Evolutionary conservation across 371 early-diverging fungal genomes (phyloP), one percentile per base, ranked within the genome.

Genomic region (Circinella umbellata): DNA sequence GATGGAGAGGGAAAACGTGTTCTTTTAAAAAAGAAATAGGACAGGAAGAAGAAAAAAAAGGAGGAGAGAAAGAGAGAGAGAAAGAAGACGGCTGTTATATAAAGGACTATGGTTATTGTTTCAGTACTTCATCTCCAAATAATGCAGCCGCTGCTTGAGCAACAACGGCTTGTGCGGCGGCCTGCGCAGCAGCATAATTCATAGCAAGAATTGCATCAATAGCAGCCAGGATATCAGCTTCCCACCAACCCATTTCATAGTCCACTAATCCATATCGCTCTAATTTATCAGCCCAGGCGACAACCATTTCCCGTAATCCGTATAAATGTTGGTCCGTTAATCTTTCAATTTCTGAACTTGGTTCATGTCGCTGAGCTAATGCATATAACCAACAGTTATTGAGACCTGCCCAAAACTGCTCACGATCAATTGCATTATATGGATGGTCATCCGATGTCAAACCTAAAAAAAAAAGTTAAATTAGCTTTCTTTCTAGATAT

Each of bases 191-290:
- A 35, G 82, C 82, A 72, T 77, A 82, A 64, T 82, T 82, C 82
- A 82, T 79, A 36, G 79, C 79, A 7, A 84, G 63, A 34, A 82
- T 90, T 59, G 85, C 80, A 71, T 91, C 89, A 37, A 94, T 86
- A 10, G 92, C 86, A 39, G 92, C 90, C 46, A 93, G 73, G 57
- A 95, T 91, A 60, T 93, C 93, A 17, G 87, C 82, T 72, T 93
- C 94, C 92, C 93, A 94, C 72, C 92, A 90, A 6, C 95, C 95
- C 85, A 93, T 89, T 70, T 94, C 92, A 77, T 94, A 95, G 74
- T 95, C 93, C 35, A 95, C 93, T 34, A 95, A 73, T 0, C 95
- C 94, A 80, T 84, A 93, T 49, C 86, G 80, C 64, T 90, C 91
- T 64, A 95, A 74, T n/a, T 84, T 80, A 72, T 94, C 91, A 20